phyloP scores from a whole-genome alignment of 208 protist species.

The Plasmodiophora brassicae region DNA sequence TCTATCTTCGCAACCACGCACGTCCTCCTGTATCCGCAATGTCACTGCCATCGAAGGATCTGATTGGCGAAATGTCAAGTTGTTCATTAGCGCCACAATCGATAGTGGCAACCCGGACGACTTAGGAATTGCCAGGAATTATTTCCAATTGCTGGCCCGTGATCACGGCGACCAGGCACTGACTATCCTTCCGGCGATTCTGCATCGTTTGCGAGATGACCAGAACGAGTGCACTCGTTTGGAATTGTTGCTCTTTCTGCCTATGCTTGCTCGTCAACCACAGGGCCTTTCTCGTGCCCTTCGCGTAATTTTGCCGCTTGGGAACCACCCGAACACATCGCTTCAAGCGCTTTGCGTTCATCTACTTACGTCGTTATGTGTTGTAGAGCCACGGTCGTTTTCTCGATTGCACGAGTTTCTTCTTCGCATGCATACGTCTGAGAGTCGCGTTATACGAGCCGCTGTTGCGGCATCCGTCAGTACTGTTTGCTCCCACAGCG shows the following conservation, averaged over 20 bases:
- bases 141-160: not conserved
- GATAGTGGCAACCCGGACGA: too few relatives aligned
- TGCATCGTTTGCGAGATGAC: not conserved
- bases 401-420: not conserved
- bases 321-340: not conserved
- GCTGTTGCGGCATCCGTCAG: not conserved
- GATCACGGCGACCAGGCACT: not conserved
- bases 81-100: not conserved
- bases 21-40: not conserved
- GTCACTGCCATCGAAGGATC: too few relatives aligned
- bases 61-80: not conserved
- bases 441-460: not conserved
- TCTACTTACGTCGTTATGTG: not conserved
- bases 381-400: not conserved
- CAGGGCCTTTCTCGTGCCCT: not conserved
- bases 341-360: not conserved
- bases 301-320: not conserved
- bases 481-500: not conserved
- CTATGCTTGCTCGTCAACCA: not conserved
- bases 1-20: not conserved
- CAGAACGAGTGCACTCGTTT: not conserved
- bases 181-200: not conserved
- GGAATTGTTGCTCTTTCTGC: not conserved
- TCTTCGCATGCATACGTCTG: not conserved
- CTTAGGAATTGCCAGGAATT: too few relatives aligned